phyloP scores from a whole-genome alignment of 2,329 filamentous ascomycete genomes.

The Stagonosporopsis cucurbitacearum region DNA sequence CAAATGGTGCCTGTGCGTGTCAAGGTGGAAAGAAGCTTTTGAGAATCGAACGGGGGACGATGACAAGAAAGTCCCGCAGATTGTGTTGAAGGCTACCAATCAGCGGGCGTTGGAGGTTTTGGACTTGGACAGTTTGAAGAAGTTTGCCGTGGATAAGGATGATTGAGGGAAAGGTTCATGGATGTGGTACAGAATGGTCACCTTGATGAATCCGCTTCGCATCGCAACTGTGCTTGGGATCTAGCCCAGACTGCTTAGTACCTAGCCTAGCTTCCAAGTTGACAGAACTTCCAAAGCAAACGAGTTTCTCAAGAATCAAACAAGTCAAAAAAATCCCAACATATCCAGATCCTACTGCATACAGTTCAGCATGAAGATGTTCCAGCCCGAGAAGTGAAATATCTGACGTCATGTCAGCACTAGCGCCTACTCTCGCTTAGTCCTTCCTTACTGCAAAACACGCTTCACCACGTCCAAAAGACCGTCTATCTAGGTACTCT shows the following conservation, averaged over 20 bases:
- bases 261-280: too few relatives aligned
- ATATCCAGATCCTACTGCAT: background rate
- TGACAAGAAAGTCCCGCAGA: conserved; percentile 55
- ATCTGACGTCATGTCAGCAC: conserved; percentile 14
- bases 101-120: conserved; percentile 59
- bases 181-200: background rate
- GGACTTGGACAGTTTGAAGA: conserved; percentile 57
- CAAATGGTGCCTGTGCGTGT: conserved; percentile 69
- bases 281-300: too few relatives aligned
- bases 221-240: background rate
- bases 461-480: background rate
- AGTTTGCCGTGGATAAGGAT: conserved; percentile 55
- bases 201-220: background rate
- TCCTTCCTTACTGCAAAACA: background rate
- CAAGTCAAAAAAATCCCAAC: too few relatives aligned
- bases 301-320: too few relatives aligned
- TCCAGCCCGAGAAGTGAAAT: background rate
- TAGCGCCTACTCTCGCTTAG: background rate
- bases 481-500: conserved; percentile 12
- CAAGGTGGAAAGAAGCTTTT: conserved; percentile 66
- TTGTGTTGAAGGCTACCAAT: conserved; percentile 61
- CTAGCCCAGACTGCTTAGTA: background rate
- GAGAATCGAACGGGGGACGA: conserved; percentile 58
- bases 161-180: background rate
- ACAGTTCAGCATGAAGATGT: background rate